Base-by-base conservation (phyloP, 2,329 filamentous ascomycete genomes). In the Neopestalotiopsis clavispora region DNA sequence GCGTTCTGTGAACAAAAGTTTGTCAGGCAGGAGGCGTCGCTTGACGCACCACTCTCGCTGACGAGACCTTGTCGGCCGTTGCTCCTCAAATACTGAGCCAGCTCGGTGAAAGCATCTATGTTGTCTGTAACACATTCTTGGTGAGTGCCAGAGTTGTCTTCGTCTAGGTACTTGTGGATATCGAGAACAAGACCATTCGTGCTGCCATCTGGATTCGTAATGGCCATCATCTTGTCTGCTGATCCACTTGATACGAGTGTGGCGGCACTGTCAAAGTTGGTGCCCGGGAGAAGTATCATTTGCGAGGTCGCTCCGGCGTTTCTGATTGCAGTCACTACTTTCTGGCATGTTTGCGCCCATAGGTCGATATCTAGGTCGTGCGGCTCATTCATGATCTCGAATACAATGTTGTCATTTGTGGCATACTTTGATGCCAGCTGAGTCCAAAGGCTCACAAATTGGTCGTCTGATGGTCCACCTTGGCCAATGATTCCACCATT, bases 381-480 rank as follows among this genome's bases (percentile, higher is more conserved):
- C 6, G 90, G 90, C 79, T 90, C 91, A 79, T 92, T 93, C 90
- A 92, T 92, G 59, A 92, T 76, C 14, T 89, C 90, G 72, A 92
- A 91, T 3, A 87, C 82, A 32, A 92, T 79, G 69, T 86, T 88
- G 49, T 82, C 76, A 64, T 88, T 79, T 5, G 75, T 74, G 28
- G 82, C 84, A 77, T 92, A 92, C 75, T 88, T 87, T 1, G 79
- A 81, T 1, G 90, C 90, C 4, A 90, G 77, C 69, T 86, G 81
- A 1, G 75, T 77, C 90, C 90, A 92, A 4, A 92, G 78, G 57
- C 79, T 80, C 3, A 84, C 86, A 72, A 92, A 89, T 14, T 89
- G 79, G 12, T 84, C 86, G 74, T 91, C 84, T 0, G 84, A 84
- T 0, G 89, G 89, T 0, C 89, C 90, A 28, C 89, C 90, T 75